Base-by-base conservation (phyloP, 2,329 filamentous ascomycete genomes). In the Pleurostoma richardsiae region DNA sequence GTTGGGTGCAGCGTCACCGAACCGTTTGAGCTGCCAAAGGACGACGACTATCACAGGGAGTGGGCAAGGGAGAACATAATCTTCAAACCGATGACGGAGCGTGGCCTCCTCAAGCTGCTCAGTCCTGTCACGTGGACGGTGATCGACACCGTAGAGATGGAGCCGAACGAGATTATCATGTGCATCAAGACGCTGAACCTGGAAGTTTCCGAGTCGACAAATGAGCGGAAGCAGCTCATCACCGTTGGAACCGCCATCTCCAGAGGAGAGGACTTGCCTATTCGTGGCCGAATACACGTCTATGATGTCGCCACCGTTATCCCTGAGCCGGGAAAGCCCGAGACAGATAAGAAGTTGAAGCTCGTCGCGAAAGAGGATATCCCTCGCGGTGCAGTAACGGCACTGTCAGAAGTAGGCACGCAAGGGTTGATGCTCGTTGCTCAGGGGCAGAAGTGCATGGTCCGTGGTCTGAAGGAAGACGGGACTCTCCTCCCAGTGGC, bases 401-500 rank as follows among this genome's bases (percentile, higher is more conserved):
- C 89, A 0, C 67, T 99, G 8, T 90, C 86, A 1, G 85, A 88
- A 52, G 85, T 95, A 46, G 92, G 88, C 39, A 90, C 85, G 0
- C 90, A 94, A 66, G 94, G 88, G 2, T 90, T 92, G 55, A 83
- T 95, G 76, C 84, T 94, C 51, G 88, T 88, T 39, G 90, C 91
- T 0, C 94, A 99, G 62, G 94, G 94, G 1, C 91, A 96, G 60
- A 99, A 99, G 67, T 92, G 90, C 64, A 95, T 99, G 87, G 90
- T 99, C 1, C 80, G 94, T 49, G 94, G 94, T 39, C 76, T 99
- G 3, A 96, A 96, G 64, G 94, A 99, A 65, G 94, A 99, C 61
- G 90, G 91, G 1, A 90, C 88, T 2, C 77, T 97, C 44, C 74
- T 97, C 1, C 94, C 94, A 0, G 92, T 99, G 4, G 94, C 94